Conservation (phyloP, 805 yeast genomes). For the Hyphopichia homilentoma region DNA sequence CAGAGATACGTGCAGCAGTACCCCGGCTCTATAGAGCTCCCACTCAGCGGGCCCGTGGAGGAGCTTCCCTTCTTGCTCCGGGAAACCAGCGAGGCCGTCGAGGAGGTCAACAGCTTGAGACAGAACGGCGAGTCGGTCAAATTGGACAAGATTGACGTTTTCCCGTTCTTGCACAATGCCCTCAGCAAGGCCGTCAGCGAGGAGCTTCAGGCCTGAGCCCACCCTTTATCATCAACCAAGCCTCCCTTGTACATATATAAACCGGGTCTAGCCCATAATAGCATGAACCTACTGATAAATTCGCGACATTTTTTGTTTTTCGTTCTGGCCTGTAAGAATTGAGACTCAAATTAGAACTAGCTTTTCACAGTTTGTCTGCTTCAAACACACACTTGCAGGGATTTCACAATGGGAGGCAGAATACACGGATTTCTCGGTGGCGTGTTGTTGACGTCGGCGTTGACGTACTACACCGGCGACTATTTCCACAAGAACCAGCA, state of each 20-base stretch:
- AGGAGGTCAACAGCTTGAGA: slow-evolving; percentile 48
- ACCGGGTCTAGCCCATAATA: too few relatives aligned
- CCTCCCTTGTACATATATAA: too few relatives aligned
- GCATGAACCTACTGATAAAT: too few relatives aligned
- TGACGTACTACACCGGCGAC: slow-evolving; percentile 58
- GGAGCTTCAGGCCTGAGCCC: slow-evolving; percentile 5
- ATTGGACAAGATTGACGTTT: slow-evolving; percentile 37
- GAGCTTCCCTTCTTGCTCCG: slow-evolving; percentile 38
- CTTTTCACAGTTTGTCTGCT: too few relatives aligned
- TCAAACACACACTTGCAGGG: too few relatives aligned
- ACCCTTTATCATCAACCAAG: not conserved
- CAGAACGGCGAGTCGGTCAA: slow-evolving; percentile 24
- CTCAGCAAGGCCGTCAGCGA: slow-evolving; percentile 14
- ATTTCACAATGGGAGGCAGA: slow-evolving; percentile 40
- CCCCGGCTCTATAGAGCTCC: slow-evolving; percentile 22
- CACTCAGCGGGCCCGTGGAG: slow-evolving; percentile 39
- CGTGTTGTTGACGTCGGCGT: slow-evolving; percentile 57
- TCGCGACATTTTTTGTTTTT: too few relatives aligned
- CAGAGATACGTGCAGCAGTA: slow-evolving; percentile 27
- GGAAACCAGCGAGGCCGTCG: slow-evolving; percentile 37
- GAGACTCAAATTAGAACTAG: too few relatives aligned
- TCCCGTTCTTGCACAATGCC: slow-evolving; percentile 35
- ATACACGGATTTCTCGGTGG: slow-evolving; percentile 46
- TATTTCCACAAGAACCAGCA: slow-evolving; percentile 48
- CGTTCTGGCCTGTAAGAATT: too few relatives aligned